Evolutionary conservation across 2,329 filamentous ascomycete species (phyloP).

Genomic region (Colletotrichum tropicicola): DNA sequence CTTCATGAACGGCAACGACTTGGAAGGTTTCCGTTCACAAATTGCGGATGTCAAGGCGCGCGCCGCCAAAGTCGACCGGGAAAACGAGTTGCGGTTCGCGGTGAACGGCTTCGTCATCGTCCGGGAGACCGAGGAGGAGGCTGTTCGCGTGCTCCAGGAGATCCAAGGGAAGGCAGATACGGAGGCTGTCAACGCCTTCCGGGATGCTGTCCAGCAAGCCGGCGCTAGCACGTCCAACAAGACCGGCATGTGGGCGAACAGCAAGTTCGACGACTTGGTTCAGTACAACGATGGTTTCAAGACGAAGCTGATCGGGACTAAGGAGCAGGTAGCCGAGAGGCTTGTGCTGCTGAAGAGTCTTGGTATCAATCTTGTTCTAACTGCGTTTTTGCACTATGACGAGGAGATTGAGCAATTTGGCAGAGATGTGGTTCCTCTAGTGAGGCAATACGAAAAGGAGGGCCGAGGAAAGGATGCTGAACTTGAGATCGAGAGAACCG

Average conservation of each 20-base stretch:
- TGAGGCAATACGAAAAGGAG: slow-evolving; percentile 55
- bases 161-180: slow-evolving; percentile 62
- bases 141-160: slow-evolving; percentile 55
- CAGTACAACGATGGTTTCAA: slow-evolving; percentile 67
- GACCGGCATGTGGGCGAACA: slow-evolving; percentile 62
- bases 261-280: slow-evolving; percentile 60
- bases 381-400: slow-evolving; percentile 61
- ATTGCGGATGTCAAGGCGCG: slow-evolving; percentile 57
- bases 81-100: slow-evolving; percentile 54
- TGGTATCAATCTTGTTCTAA: slow-evolving; percentile 51
- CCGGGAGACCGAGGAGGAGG: slow-evolving; percentile 58
- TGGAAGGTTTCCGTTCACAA: slow-evolving; percentile 59
- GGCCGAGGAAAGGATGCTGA: slow-evolving; percentile 56
- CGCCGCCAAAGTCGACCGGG: slow-evolving; percentile 51
- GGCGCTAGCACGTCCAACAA: slow-evolving; percentile 55
- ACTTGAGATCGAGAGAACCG: slow-evolving; percentile 55
- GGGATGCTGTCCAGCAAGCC: slow-evolving; percentile 58
- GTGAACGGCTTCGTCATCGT: slow-evolving; percentile 60
- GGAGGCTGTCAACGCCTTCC: slow-evolving; percentile 59
- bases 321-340: slow-evolving; percentile 59
- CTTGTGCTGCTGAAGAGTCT: slow-evolving; percentile 57
- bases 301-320: slow-evolving; percentile 61
- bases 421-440: slow-evolving; percentile 53
- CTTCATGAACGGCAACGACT: slow-evolving; percentile 65
- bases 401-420: slow-evolving; percentile 61